These are phyloP conservation scores for Coemansia sp. DNA, from an alignment of 192 early-diverging fungal species.

Conservation along the genomic window DNA sequence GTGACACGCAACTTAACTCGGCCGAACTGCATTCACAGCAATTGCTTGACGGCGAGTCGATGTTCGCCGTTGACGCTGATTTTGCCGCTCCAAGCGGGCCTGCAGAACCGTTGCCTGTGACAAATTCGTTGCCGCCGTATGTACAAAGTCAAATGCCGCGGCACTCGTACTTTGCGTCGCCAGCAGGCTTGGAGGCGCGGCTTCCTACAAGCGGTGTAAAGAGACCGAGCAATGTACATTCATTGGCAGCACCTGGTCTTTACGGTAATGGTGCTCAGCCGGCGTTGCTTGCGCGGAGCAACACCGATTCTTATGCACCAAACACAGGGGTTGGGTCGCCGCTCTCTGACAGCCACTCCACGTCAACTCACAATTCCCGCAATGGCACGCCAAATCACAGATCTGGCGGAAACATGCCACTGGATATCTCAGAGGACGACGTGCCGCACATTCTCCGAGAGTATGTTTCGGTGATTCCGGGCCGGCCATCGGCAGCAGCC, in stretches of 20 bases:
- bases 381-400: neutral
- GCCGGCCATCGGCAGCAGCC: slow-evolving; percentile 18
- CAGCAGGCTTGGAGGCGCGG: neutral
- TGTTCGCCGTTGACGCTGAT: slow-evolving; percentile 16
- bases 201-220: neutral
- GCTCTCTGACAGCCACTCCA: neutral
- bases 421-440: neutral
- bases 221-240: neutral
- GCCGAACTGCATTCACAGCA: slow-evolving; percentile 12
- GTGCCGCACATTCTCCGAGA: slow-evolving; percentile 33
- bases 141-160: slow-evolving; percentile 3
- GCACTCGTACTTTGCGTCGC: neutral
- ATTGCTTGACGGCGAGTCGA: slow-evolving; percentile 33
- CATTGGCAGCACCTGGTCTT: neutral
- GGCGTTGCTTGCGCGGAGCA: neutral
- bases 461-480: slow-evolving; percentile 36
- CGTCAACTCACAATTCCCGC: neutral
- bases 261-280: neutral
- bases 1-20: slow-evolving; percentile 4
- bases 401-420: neutral
- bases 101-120: slow-evolving; percentile 1
- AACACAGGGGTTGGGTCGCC: neutral
- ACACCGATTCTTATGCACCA: neutral
- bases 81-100: neutral
- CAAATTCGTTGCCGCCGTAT: slow-evolving; percentile 1